phyloP scores from a whole-genome alignment of 768 basidiomycete species.

The Pleurotus djamor region DNA sequence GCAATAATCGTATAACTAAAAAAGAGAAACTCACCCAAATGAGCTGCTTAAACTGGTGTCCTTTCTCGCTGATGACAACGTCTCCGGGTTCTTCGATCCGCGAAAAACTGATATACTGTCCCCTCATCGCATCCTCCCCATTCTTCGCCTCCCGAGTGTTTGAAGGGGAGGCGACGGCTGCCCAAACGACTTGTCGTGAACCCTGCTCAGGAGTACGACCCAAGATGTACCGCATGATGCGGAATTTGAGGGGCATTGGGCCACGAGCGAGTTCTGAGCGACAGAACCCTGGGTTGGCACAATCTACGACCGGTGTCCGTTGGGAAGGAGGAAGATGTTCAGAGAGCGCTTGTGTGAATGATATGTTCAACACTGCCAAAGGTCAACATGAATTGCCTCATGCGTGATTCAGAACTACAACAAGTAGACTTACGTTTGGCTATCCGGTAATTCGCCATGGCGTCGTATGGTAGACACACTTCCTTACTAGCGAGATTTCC shows the following conservation, averaged over 20 bases:
- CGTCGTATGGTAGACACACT: neutral
- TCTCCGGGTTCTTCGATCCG: conserved; percentile 29
- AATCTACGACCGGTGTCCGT: conserved; percentile 26
- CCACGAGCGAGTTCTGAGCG: conserved; percentile 29
- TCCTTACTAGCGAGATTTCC: neutral
- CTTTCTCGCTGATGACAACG: conserved; percentile 27
- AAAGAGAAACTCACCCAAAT: neutral
- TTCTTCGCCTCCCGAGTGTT: neutral
- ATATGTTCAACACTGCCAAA: conserved; percentile 32
- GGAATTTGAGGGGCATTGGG: conserved; percentile 13
- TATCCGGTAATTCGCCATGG: conserved; percentile 21
- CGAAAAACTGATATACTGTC: conserved; percentile 22
- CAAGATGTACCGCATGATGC: conserved; percentile 24
- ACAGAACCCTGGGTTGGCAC: conserved; percentile 41
- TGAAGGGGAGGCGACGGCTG: conserved; percentile 19
- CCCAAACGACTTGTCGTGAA: conserved; percentile 29
- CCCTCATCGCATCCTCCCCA: conserved; percentile 20
- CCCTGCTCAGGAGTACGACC: conserved; percentile 36
- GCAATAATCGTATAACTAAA: too few relatives aligned
- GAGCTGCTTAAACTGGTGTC: conserved; percentile 8
- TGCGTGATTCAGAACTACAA: neutral
- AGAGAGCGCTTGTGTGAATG: conserved; percentile 35
- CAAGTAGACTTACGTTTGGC: conserved; percentile 28
- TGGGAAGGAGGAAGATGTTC: conserved; percentile 19
- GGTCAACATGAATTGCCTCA: neutral